These are phyloP conservation scores for Paramecium biaurelia DNA, from an alignment of 73 alveolate species.

Conservation along the genomic window DNA sequence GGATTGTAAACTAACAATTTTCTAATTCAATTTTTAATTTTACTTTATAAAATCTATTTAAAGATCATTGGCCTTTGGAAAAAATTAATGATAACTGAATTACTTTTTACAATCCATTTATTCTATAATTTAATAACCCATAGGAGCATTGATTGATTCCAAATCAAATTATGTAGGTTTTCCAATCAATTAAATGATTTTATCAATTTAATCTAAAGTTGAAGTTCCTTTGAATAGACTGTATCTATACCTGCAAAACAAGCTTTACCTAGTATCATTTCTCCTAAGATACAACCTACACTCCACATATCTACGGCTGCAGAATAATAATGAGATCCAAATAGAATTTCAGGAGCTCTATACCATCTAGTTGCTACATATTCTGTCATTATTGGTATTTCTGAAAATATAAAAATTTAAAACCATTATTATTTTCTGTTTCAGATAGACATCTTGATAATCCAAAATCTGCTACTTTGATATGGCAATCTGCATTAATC, in stretches of 20 bases:
- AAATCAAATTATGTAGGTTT: slow-evolving; percentile 67
- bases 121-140: slow-evolving; percentile 4
- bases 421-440: slow-evolving; percentile 52
- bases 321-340: slow-evolving; percentile 71
- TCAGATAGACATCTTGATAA: slow-evolving; percentile 74
- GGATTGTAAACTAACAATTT: slow-evolving; percentile 46
- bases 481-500: slow-evolving; percentile 82
- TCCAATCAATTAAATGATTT: slow-evolving; percentile 74
- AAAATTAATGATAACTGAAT: neutral
- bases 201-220: slow-evolving; percentile 75
- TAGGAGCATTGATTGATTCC: slow-evolving; percentile 26
- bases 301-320: slow-evolving; percentile 86
- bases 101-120: neutral
- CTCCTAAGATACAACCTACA: slow-evolving; percentile 88
- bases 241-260: slow-evolving; percentile 75
- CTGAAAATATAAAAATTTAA: slow-evolving; percentile 61
- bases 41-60: slow-evolving; percentile 28
- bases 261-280: slow-evolving; percentile 78
- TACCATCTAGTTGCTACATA: slow-evolving; percentile 93
- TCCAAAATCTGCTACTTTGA: slow-evolving; percentile 90
- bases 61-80: neutral
- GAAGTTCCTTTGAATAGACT: neutral
- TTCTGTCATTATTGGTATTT: slow-evolving; percentile 77
- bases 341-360: slow-evolving; percentile 84
- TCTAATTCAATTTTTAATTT: neutral